Percentiles rank a stretch among this genome's conserved stretches.
phyloP scores from a whole-genome alignment of 306 rosid species.

The Gastrolobium bilobum region DNA sequence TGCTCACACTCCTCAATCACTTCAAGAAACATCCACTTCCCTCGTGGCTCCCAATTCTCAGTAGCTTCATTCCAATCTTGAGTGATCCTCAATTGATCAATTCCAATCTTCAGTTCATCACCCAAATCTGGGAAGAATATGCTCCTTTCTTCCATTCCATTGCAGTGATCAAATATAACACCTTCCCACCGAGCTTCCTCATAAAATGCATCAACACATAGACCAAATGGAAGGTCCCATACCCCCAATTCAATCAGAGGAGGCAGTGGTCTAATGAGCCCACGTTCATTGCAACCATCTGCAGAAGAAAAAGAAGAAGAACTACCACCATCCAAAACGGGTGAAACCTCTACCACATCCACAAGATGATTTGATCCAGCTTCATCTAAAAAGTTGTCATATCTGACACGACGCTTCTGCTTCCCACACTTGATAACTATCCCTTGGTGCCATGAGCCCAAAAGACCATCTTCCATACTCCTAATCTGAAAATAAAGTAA shows the following conservation, averaged over 20 bases:
- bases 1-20: slow-evolving; percentile 69
- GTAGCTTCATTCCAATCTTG: slow-evolving; percentile 81
- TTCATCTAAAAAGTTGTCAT: too few species aligned
- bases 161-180: slow-evolving; percentile 70
- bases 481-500: slow-evolving; percentile 65
- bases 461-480: too few species aligned
- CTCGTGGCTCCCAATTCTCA: slow-evolving; percentile 71
- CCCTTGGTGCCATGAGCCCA: too few species aligned
- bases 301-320: too few species aligned
- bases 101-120: slow-evolving; percentile 65
- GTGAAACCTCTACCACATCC: too few species aligned
- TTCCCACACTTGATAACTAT: too few species aligned
- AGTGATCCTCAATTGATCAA: slow-evolving; percentile 60
- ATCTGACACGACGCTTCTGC: too few species aligned
- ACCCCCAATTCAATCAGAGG: slow-evolving; percentile 46
- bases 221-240: too few species aligned
- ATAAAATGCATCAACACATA: slow-evolving; percentile 76
- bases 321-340: too few species aligned
- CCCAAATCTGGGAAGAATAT: slow-evolving; percentile 90
- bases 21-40: slow-evolving; percentile 81
- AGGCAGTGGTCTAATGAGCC: slow-evolving; percentile 77
- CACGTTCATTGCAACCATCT: slow-evolving; percentile 46
- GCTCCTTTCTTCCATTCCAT: slow-evolving; percentile 65
- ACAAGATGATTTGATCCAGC: too few species aligned
- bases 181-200: slow-evolving; percentile 98